Conservation (phyloP, 345 rosid species). For the Capsella bursapastoris region DNA sequence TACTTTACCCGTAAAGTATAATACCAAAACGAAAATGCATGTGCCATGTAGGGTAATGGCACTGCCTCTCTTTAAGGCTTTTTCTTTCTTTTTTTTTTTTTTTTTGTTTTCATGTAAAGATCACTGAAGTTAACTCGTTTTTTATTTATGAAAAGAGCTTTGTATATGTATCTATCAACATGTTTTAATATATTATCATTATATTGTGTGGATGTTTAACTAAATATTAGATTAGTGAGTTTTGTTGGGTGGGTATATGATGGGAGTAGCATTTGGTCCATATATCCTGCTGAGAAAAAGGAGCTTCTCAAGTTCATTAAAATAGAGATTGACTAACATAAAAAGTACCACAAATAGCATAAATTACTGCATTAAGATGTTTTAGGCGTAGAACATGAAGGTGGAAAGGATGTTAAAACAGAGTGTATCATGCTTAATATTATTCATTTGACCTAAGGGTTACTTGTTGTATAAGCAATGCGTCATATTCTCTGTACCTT, state of each 20-base stretch:
- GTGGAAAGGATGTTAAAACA: conserved; percentile 3
- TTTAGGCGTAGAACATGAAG: background rate
- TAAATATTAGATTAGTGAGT: background rate
- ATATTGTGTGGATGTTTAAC: background rate
- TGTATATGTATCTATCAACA: background rate
- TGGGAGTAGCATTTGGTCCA: conserved; percentile 19
- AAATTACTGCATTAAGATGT: background rate
- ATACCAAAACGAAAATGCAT: conserved; percentile 43
- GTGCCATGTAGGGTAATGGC: conserved; percentile 42
- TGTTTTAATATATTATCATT: background rate
- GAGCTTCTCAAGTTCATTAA: background rate
- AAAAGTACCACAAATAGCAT: background rate
- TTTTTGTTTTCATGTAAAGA: background rate
- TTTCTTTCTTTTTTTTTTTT: background rate
- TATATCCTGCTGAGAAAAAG: conserved; percentile 8
- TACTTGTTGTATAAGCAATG: conserved; percentile 13
- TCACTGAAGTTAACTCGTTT: conserved; percentile 19
- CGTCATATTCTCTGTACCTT: conserved; percentile 38
- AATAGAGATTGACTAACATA: background rate
- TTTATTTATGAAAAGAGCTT: background rate
- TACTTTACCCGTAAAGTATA: conserved; percentile 37
- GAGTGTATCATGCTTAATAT: background rate
- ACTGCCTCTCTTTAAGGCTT: conserved; percentile 35
- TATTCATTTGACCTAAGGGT: conserved; percentile 12
- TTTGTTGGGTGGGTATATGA: conserved; percentile 8